Evolutionary conservation across 2,329 filamentous ascomycete species (phyloP), one percentile per base, ranked within the genome.

Genomic region (Myriangium duriaei): DNA sequence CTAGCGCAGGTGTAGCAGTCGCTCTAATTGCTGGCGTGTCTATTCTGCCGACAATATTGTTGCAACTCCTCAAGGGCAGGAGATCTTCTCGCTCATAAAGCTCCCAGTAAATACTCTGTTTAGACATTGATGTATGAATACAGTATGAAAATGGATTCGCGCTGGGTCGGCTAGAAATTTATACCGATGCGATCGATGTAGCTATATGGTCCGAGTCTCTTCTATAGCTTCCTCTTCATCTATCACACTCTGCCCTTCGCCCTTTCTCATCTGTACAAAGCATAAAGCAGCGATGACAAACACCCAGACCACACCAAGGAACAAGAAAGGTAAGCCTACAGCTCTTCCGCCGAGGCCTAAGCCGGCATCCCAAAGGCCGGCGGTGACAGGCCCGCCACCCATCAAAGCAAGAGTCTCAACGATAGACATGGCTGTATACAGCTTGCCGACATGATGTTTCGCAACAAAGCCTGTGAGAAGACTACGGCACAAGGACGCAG

Each of bases 401-500:
- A 72, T 61, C 2, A 62, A 46, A n/a, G 70, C 66, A 9, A 65
- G 29, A 6, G 62, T 65, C 43, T 76, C 69, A 19, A 69, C 49
- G 15, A 72, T 58, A 2, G 63, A 60, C 7, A 76, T 57, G 3
- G 69, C 55, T 4, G 66, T 68, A 49, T 74, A 76, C 15, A 74
- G 54, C 0, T 65, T 65, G 14, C 68, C 72, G 10, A 73, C 59
- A 4, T 72, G 65, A 41, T 71, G 63, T 14, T 64, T 60, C 45
- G 71, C 68, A 10, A 76, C 67, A 9, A 74, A 49, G 7, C 62
- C 60, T 31, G 67, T 72, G n/a, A 74, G 50, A 5, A 75, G 51
- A 3, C 64, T 67, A 21, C 72, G 61, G 12, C 67, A 50, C 1
- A 72, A 48, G 0, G 64, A 47, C 0, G 48, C 36, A 32, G 66